phyloP scores from a whole-genome alignment of 805 yeast species.

The Starmerella bombi region DNA sequence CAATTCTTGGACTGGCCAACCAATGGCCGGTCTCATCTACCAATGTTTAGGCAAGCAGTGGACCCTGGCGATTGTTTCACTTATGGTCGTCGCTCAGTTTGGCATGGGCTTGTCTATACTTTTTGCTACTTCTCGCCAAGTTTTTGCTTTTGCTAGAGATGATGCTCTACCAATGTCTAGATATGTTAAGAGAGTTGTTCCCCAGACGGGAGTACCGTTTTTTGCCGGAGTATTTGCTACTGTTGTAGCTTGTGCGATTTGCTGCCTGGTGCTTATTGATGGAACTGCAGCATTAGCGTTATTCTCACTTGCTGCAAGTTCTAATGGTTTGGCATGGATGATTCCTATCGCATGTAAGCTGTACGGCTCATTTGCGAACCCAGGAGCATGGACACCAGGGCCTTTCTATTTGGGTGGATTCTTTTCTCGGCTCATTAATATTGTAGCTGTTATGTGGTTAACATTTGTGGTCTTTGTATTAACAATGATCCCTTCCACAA shows the following conservation, averaged over 20 bases:
- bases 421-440: slow-evolving; percentile 34
- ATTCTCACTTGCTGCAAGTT: slow-evolving; percentile 49
- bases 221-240: slow-evolving; percentile 49
- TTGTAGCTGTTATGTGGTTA: slow-evolving; percentile 38
- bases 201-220: slow-evolving; percentile 46
- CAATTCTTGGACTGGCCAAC: slow-evolving; percentile 38
- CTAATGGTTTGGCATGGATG: slow-evolving; percentile 52
- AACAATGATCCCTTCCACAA: slow-evolving; percentile 45
- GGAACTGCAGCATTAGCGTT: slow-evolving; percentile 50
- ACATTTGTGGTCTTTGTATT: slow-evolving; percentile 38
- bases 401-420: slow-evolving; percentile 47
- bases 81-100: slow-evolving; percentile 48
- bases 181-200: slow-evolving; percentile 44
- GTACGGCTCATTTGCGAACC: slow-evolving; percentile 33
- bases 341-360: slow-evolving; percentile 41
- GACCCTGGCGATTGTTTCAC: slow-evolving; percentile 50
- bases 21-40: slow-evolving; percentile 49
- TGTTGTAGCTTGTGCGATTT: slow-evolving; percentile 36
- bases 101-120: slow-evolving; percentile 53
- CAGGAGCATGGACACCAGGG: slow-evolving; percentile 37
- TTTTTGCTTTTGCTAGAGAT: slow-evolving; percentile 67
- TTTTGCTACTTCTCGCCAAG: slow-evolving; percentile 54
- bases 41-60: slow-evolving; percentile 52
- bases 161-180: slow-evolving; percentile 54
- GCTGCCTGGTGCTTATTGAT: slow-evolving; percentile 46